Evolutionary conservation across 2,329 filamentous ascomycete genomes (phyloP).

Genomic region (Diaporthe helianthi): DNA sequence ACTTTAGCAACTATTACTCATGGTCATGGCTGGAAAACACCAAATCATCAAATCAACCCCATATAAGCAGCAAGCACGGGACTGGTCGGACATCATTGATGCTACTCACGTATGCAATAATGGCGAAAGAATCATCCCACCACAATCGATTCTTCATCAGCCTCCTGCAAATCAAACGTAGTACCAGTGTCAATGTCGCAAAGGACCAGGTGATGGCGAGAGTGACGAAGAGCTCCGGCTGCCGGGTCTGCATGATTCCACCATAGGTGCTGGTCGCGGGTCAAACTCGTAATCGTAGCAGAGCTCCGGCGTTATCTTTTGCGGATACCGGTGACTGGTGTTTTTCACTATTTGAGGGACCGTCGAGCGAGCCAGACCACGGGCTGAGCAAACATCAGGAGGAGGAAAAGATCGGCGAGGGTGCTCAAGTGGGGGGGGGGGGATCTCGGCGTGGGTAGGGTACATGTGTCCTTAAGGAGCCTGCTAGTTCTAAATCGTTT

Average conservation of each 20-base stretch:
- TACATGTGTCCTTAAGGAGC: too few relatives aligned
- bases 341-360: background rate
- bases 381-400: background rate
- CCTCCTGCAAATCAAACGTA: background rate
- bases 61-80: too few relatives aligned
- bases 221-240: conserved; percentile 11
- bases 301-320: background rate
- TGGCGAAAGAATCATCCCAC: conserved; percentile 7
- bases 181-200: background rate
- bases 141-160: conserved; percentile 8
- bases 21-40: background rate
- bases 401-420: background rate
- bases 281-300: background rate
- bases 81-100: too few relatives aligned
- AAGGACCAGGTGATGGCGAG: conserved; percentile 7
- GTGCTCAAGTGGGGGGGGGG: too few relatives aligned
- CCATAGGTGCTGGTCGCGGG: background rate
- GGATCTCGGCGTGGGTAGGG: background rate
- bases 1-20: background rate
- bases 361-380: background rate
- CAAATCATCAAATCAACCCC: too few relatives aligned
- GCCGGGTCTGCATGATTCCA: conserved; percentile 8
- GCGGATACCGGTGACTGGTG: background rate
- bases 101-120: conserved; percentile 6
- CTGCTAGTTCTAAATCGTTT: background rate